Evolutionary conservation across 306 rosid genomes (phyloP).

Genomic region (Cotoneaster glaucophyllus): DNA sequence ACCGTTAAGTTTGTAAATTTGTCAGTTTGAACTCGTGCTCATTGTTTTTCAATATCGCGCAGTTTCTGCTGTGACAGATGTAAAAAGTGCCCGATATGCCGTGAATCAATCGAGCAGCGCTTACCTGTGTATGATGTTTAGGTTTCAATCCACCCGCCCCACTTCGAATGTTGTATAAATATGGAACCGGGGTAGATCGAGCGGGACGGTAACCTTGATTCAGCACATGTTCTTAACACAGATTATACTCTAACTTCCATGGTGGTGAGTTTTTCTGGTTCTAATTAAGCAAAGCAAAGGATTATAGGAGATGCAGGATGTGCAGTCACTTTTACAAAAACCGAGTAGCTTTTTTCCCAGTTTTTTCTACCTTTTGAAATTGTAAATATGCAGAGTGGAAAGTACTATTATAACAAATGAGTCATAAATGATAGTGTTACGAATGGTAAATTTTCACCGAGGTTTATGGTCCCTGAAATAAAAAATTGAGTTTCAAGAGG

Average conservation of each 20-base stretch:
- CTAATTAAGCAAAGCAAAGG: slow-evolving; percentile 20
- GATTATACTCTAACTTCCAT: slow-evolving; percentile 10
- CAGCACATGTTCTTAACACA: slow-evolving; percentile 21
- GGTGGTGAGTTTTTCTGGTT: slow-evolving; percentile 14
- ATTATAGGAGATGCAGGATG: slow-evolving; percentile 20
- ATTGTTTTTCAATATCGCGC: slow-evolving; percentile 29
- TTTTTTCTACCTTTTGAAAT: slow-evolving; percentile 4
- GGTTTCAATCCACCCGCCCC: slow-evolving; percentile 26
- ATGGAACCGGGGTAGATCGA: slow-evolving; percentile 26
- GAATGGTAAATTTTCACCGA: too few relatives aligned
- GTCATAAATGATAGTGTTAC: too few relatives aligned
- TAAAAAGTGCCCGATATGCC: slow-evolving; percentile 90
- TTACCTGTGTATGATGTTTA: slow-evolving; percentile 88
- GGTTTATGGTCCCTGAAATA: too few relatives aligned
- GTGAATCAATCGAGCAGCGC: slow-evolving; percentile 54
- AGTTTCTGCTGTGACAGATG: slow-evolving; percentile 83
- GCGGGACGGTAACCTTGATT: slow-evolving; percentile 15
- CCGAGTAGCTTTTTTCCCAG: slow-evolving; percentile 11
- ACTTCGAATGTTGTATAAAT: slow-evolving; percentile 16
- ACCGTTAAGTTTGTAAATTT: not conserved
- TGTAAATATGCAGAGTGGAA: slow-evolving; percentile 37
- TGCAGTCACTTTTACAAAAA: not conserved
- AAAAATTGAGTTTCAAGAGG: too few relatives aligned
- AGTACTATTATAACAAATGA: not conserved
- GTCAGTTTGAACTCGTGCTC: not conserved